Base-by-base conservation (phyloP, 2,329 filamentous ascomycete genomes). In the Penicillium sp. region DNA sequence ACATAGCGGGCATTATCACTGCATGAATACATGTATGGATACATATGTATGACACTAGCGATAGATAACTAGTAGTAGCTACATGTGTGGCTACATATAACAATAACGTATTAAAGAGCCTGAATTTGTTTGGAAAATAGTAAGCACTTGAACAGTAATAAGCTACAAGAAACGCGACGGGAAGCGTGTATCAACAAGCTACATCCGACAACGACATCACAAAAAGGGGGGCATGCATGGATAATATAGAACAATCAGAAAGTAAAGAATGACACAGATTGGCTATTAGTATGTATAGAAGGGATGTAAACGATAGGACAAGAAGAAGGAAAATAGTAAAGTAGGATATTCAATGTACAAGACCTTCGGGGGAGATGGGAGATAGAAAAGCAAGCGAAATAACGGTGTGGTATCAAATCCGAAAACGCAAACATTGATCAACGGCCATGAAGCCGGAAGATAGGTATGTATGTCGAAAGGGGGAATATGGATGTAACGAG, bases 391-490 rank as follows among this genome's bases (percentile, higher is more conserved):
- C 31, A 39, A 45, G 47, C 36, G 50, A 49, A 61, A 50, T 23
- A 63, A 56, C 60, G 49, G 60, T 58, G 60, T 67, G 65, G 65
- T 67, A 67, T 67, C 65, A 67, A 65, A 66, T 65, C 65, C 63
- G 57, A 66, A 60, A 62, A 60, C 57, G 55, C 58, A 54, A 64
- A 60, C 59, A 45, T 55, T 23, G 48, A 53, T 62, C 64, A 63
- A 60, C 53, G 62, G 58, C 62, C 62, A 57, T 48, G 50, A 46
- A 40, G 46, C 47, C 40, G 58, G 48, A 52, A 60, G 54, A 57
- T 53, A 53, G 44, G 61, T 55, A 56, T 62, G 60, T 62, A 60
- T 58, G 54, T 40, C 41, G 54, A 57, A 31, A 51, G 56, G 53
- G 46, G 45, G 50, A 41, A 36, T 57, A 53, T 57, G 54, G 51